Base-by-base conservation (phyloP, 805 yeast genomes). In the Kregervanrija delftensis region DNA sequence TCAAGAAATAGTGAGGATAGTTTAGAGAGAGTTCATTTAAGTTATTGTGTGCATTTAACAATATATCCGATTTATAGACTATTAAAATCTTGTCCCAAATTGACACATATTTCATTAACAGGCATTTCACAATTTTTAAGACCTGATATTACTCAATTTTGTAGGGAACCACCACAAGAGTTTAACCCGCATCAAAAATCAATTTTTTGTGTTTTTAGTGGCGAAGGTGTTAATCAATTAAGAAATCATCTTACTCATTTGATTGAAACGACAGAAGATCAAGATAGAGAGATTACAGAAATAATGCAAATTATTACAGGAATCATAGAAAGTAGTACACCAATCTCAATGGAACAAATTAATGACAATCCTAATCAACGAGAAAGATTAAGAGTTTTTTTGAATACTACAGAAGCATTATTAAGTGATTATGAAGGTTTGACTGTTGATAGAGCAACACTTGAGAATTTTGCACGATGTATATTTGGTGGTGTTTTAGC, bases 91-190 rank as follows among this genome's bases (percentile, higher is more conserved):
- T 91, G 97, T 58, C 95, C 95, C 3, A 78, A 81, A 51, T 69
- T 91, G 45, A 89, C 96, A 1, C 99, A 91, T 64, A 72, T 91
- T 48, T 86, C 96, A 10, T 72, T 91, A 48, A 93, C 98, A 0
- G 99, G 98, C 0, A 89, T 91, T 22, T 72, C 83, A 1, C 85
- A 95, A n/a, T 91, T 93, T 66, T 72, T 91, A 59, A 74, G 96
- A 48, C 74, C 83, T 9, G 97, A 91, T 57, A 79, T 91, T 40
- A 84, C 91, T 0, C 80, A 77, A 51, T 90, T 79, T 64, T 90
- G 97, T 62, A 81, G 98, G 30, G 86, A 83, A 8, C 93, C 98
- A 2, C 98, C 99, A 4, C 79, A 85, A 11, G 97, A 89, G 55
- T 90, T 93, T 61, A 89, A 83, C 43, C 86, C 82, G 45, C 83